Conservation (phyloP, 768 basidiomycete species). For the Clitopilus hobsonii region DNA sequence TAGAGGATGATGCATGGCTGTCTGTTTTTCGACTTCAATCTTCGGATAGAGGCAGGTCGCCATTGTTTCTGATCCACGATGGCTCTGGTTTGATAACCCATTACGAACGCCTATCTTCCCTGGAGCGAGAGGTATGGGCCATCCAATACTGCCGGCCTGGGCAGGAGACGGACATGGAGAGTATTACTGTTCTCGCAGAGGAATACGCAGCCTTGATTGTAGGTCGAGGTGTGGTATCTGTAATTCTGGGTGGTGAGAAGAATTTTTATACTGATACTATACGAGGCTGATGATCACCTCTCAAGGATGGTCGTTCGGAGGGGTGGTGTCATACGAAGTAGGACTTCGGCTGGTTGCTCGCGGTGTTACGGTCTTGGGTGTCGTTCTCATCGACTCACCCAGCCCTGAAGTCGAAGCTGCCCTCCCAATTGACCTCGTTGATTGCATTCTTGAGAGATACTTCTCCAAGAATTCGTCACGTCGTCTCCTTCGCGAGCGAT, state of each 20-base stretch:
- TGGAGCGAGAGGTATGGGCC: constrained; percentile 56
- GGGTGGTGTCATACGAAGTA: constrained; percentile 65
- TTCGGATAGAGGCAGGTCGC: constrained; percentile 19
- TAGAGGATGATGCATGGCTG: too few species aligned
- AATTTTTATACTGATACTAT: background rate
- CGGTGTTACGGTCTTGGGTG: constrained; percentile 44
- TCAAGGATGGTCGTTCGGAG: constrained; percentile 78
- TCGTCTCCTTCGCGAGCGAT: constrained; percentile 44
- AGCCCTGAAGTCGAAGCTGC: constrained; percentile 47
- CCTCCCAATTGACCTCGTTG: constrained; percentile 48
- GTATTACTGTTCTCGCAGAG: constrained; percentile 50
- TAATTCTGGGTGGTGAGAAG: constrained; percentile 56
- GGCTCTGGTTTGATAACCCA: constrained; percentile 61
- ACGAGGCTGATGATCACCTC: background rate
- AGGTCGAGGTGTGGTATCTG: constrained; percentile 25
- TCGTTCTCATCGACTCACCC: constrained; percentile 67
- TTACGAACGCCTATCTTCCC: constrained; percentile 37
- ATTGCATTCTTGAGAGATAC: constrained; percentile 33
- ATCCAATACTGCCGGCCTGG: constrained; percentile 52
- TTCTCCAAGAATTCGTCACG: constrained; percentile 21
- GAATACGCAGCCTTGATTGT: constrained; percentile 42
- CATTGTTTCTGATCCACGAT: constrained; percentile 68
- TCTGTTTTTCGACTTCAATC: too few species aligned
- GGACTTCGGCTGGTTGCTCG: constrained; percentile 43
- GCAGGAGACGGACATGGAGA: background rate